Conservation (phyloP, 768 basidiomycete species). For the Phaeolepiota aurea region DNA sequence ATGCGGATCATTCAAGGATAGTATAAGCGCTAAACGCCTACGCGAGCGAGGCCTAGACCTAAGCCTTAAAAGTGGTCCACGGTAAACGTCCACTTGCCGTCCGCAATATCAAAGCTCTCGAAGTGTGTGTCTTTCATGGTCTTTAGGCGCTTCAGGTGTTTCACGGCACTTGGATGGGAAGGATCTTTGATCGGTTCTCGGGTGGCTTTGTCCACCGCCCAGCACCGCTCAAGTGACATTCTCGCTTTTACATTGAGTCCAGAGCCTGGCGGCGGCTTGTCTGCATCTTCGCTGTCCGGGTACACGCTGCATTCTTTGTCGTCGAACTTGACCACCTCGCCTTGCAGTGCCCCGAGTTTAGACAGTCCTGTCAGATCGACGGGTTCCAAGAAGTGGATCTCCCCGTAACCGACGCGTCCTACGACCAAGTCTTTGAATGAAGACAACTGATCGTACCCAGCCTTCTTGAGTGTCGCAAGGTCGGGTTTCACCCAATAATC, state of each 20-base stretch:
- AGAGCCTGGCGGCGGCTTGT: slow-evolving; percentile 75
- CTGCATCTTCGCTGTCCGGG: slow-evolving; percentile 78
- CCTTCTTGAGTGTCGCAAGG: slow-evolving; percentile 59
- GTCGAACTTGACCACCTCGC: slow-evolving; percentile 82
- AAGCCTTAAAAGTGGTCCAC: slow-evolving; percentile 80
- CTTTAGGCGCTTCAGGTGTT: slow-evolving; percentile 75
- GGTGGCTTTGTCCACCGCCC: slow-evolving; percentile 87
- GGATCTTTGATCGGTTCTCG: slow-evolving; percentile 83
- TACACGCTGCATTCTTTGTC: slow-evolving; percentile 93
- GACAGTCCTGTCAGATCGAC: slow-evolving; percentile 83
- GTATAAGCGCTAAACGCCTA: neutral
- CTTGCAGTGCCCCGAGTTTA: slow-evolving; percentile 74
- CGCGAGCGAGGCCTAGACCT: neutral
- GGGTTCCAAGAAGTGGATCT: slow-evolving; percentile 74
- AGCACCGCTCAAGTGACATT: slow-evolving; percentile 73
- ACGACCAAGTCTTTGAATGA: slow-evolving; percentile 73
- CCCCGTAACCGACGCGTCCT: slow-evolving; percentile 87
- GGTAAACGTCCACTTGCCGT: slow-evolving; percentile 89
- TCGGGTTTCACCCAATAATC: slow-evolving; percentile 90
- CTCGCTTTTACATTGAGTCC: slow-evolving; percentile 87
- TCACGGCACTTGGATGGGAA: slow-evolving; percentile 56
- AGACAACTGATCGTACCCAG: slow-evolving; percentile 66
- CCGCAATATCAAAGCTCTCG: slow-evolving; percentile 66
- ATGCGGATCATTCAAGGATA: neutral
- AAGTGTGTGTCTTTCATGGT: slow-evolving; percentile 83